Evolutionary conservation across 2,329 filamentous ascomycete species (phyloP).

Genomic region (Alternaria sp.): DNA sequence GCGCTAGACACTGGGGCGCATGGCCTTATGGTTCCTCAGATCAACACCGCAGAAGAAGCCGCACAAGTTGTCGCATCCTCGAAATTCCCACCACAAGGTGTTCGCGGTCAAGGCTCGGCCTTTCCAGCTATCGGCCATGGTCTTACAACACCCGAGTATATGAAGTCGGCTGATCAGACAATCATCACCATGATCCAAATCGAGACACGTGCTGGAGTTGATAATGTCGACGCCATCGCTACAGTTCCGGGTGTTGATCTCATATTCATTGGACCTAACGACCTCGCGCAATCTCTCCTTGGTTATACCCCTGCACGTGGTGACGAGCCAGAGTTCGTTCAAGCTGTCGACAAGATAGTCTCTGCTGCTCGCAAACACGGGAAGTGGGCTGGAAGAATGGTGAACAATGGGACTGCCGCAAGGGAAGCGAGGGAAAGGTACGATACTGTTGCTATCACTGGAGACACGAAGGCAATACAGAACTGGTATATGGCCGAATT

Average conservation of each 20-base stretch:
- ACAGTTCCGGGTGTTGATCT: constrained; percentile 63
- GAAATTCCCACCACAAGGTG: constrained; percentile 66
- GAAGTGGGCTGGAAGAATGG: constrained; percentile 69
- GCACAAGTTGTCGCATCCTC: constrained; percentile 58
- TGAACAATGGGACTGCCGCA: constrained; percentile 52
- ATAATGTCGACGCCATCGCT: constrained; percentile 69
- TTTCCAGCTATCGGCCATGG: constrained; percentile 60
- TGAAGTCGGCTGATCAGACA: constrained; percentile 65
- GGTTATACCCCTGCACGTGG: constrained; percentile 65
- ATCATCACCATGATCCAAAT: constrained; percentile 74
- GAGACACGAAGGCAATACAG: constrained; percentile 59
- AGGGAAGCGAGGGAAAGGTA: constrained; percentile 53
- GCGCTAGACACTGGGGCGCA: constrained; percentile 67
- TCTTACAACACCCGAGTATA: constrained; percentile 63
- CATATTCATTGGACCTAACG: constrained; percentile 72
- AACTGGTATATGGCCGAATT: constrained; percentile 57
- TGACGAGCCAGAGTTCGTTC: constrained; percentile 65
- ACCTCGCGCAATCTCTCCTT: constrained; percentile 65
- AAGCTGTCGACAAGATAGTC: constrained; percentile 62
- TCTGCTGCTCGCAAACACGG: constrained; percentile 67
- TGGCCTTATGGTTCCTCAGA: constrained; percentile 65
- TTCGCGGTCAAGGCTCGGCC: constrained; percentile 65
- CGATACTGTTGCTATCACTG: constrained; percentile 59
- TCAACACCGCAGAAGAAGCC: constrained; percentile 61
- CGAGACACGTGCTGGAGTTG: constrained; percentile 70